Conservation (phyloP, 164 flowering plant genomes). For the Buxus sempervirens region DNA sequence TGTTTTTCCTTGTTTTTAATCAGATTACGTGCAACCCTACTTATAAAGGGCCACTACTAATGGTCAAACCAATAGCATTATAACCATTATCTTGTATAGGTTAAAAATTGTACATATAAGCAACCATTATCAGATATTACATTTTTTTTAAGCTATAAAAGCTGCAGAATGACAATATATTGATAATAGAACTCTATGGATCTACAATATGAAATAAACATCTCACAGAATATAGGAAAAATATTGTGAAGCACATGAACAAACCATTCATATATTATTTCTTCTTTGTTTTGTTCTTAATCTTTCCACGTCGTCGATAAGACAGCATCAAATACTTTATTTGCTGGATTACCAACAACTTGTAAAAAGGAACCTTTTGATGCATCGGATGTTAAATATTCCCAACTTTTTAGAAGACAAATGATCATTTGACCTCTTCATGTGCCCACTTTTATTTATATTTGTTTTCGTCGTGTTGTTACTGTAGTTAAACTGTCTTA, state of each 20-base stretch:
- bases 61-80: neutral
- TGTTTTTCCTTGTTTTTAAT: no score
- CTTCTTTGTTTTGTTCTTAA: neutral
- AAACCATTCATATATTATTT: neutral
- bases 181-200: neutral
- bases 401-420: neutral
- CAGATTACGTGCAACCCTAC: neutral
- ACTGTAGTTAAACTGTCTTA: neutral
- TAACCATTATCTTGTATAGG: no score
- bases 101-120: no score
- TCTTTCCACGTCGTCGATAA: neutral
- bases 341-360: neutral
- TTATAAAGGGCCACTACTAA: neutral
- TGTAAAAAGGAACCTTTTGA: neutral
- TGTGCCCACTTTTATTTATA: neutral
- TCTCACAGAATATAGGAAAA: neutral
- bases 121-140: no score
- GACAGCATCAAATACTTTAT: neutral
- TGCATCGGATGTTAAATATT: neutral
- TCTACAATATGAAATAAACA: neutral
- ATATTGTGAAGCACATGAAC: neutral
- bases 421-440: neutral
- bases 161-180: no score
- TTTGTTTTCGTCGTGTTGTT: neutral
- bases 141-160: no score